phyloP scores from a whole-genome alignment of 2,329 filamentous ascomycete genomes.

The Lecanoromycetidae sp. region DNA sequence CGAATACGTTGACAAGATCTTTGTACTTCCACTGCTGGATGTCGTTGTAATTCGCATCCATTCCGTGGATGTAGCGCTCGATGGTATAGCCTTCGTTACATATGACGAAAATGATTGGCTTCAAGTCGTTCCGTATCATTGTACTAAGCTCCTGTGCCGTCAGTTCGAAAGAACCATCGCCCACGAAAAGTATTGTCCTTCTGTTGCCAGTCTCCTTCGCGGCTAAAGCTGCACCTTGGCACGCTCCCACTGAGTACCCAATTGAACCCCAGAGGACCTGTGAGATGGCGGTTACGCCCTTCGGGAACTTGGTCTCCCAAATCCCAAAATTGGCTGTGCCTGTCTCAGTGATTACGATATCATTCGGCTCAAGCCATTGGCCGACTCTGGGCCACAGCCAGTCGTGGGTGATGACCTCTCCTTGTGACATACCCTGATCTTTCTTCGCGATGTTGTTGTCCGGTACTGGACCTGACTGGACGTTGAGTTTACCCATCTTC shows the following conservation, averaged over 20 bases:
- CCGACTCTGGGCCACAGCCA: constrained; percentile 66
- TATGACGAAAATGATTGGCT: constrained; percentile 74
- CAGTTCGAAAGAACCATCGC: constrained; percentile 76
- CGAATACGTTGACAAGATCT: constrained; percentile 56
- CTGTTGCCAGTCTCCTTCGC: constrained; percentile 52
- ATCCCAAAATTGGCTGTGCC: constrained; percentile 83
- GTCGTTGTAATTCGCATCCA: constrained; percentile 70
- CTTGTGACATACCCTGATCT: constrained; percentile 20
- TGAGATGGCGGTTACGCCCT: constrained; percentile 64
- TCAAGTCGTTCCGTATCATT: constrained; percentile 63
- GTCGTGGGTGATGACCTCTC: constrained; percentile 36
- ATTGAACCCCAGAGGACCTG: constrained; percentile 64
- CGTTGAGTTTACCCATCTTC: constrained; percentile 44
- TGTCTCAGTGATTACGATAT: constrained; percentile 76
- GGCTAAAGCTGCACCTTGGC: constrained; percentile 60
- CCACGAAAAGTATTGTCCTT: constrained; percentile 73
- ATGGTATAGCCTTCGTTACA: constrained; percentile 86
- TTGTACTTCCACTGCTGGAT: constrained; percentile 64
- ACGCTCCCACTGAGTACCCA: constrained; percentile 51
- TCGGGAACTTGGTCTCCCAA: constrained; percentile 70
- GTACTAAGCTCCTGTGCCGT: constrained; percentile 75
- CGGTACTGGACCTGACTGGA: constrained; percentile 42
- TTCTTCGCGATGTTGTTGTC: constrained; percentile 37
- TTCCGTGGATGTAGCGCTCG: constrained; percentile 77
- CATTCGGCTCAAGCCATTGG: constrained; percentile 57